phyloP scores from a whole-genome alignment of 768 basidiomycete species.

The Hemileccinum impolitum region DNA sequence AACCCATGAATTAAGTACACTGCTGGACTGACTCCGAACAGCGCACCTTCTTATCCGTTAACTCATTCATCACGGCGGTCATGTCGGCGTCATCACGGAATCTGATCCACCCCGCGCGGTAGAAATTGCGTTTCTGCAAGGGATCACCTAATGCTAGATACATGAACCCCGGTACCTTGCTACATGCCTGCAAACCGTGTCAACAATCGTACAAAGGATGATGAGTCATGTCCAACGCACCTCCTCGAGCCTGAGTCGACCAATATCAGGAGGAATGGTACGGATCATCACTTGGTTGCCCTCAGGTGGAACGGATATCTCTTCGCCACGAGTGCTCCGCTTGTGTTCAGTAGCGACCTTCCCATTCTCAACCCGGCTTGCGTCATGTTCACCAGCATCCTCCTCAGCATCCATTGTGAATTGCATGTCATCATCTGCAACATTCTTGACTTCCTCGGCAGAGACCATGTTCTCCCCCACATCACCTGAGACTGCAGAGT shows the following conservation, averaged over 20 bases:
- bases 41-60: slow-evolving; percentile 81
- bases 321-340: slow-evolving; percentile 62
- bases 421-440: slow-evolving; percentile 70
- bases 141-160: slow-evolving; percentile 93
- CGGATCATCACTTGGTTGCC: slow-evolving; percentile 93
- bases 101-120: slow-evolving; percentile 91
- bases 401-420: slow-evolving; percentile 72
- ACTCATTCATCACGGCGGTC: slow-evolving; percentile 59
- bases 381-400: slow-evolving; percentile 59
- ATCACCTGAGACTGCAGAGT: slow-evolving; percentile 39
- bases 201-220: slow-evolving; percentile 2
- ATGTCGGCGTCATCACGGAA: slow-evolving; percentile 87
- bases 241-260: slow-evolving; percentile 85
- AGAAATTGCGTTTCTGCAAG: slow-evolving; percentile 87
- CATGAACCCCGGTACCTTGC: slow-evolving; percentile 74
- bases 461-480: slow-evolving; percentile 32
- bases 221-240: slow-evolving; percentile 41
- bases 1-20: slow-evolving; percentile 7
- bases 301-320: slow-evolving; percentile 65
- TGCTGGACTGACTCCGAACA: not conserved
- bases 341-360: slow-evolving; percentile 44
- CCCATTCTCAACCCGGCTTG: slow-evolving; percentile 57
- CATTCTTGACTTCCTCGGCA: slow-evolving; percentile 52
- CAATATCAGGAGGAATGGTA: slow-evolving; percentile 91
- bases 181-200: slow-evolving; percentile 55